Percentiles rank a stretch among this genome's conserved stretches.
Conservation (phyloP, 2,329 filamentous ascomycete genomes). For the Amesomyces nigricolor region DNA sequence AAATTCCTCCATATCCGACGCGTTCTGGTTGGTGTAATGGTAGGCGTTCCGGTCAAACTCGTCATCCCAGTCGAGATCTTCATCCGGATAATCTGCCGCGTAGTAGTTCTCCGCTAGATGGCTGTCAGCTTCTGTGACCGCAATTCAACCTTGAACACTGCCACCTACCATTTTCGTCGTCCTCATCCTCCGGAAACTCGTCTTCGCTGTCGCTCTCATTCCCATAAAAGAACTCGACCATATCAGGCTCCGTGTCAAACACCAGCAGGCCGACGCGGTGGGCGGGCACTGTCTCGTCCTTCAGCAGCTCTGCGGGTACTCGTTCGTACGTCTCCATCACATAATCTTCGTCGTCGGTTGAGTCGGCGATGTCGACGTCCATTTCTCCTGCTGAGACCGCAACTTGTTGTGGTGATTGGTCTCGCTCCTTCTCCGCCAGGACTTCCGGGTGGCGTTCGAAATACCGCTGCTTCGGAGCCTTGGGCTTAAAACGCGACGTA, state of each 20-base stretch:
- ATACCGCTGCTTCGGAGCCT: slow-evolving; percentile 49
- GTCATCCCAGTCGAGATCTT: slow-evolving; percentile 68
- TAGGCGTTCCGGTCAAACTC: slow-evolving; percentile 55
- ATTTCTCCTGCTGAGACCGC: slow-evolving; percentile 24
- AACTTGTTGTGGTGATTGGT: slow-evolving; percentile 10
- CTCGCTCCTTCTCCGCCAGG: slow-evolving; percentile 19
- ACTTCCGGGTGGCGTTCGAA: slow-evolving; percentile 49
- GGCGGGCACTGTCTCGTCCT: slow-evolving; percentile 39
- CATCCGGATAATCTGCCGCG: slow-evolving; percentile 73
- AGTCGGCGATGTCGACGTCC: slow-evolving; percentile 39
- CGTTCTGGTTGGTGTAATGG: slow-evolving; percentile 47
- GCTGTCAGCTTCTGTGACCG: background rate
- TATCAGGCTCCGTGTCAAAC: slow-evolving; percentile 53
- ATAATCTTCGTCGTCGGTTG: slow-evolving; percentile 50
- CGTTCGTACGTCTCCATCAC: slow-evolving; percentile 61
- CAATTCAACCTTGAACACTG: background rate
- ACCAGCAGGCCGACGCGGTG: slow-evolving; percentile 52
- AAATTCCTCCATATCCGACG: slow-evolving; percentile 52
- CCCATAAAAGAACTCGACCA: slow-evolving; percentile 52
- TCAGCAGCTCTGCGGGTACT: slow-evolving; percentile 48
- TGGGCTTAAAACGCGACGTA: slow-evolving; percentile 48
- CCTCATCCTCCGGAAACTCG: slow-evolving; percentile 51
- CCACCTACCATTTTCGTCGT: slow-evolving; percentile 57
- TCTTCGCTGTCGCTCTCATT: slow-evolving; percentile 59
- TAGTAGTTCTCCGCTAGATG: slow-evolving; percentile 69